Conservation (phyloP, 2,329 filamentous ascomycete species). For the Laburnicola sp. region DNA sequence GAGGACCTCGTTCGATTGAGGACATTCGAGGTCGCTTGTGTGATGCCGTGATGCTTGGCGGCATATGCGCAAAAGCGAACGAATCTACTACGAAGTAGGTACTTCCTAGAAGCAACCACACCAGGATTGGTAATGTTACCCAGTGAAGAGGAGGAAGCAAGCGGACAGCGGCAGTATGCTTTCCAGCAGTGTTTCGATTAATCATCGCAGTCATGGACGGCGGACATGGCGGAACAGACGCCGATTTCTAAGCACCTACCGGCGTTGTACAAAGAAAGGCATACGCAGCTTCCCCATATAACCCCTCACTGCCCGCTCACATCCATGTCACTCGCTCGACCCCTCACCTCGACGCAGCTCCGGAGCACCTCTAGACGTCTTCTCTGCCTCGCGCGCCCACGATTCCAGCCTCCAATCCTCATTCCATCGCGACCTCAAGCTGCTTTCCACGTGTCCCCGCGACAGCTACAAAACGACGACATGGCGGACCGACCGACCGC, state of each 20-base stretch:
- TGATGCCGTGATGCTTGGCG: too few relatives aligned
- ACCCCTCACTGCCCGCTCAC: slow-evolving; percentile 26
- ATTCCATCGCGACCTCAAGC: slow-evolving; percentile 16
- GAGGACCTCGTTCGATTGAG: too few relatives aligned
- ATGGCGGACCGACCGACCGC: slow-evolving; percentile 54
- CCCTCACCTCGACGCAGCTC: slow-evolving; percentile 20
- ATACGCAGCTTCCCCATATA: slow-evolving; percentile 18
- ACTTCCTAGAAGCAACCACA: background rate
- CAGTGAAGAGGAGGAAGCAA: background rate
- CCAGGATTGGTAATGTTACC: background rate
- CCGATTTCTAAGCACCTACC: slow-evolving; percentile 15
- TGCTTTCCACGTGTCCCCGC: slow-evolving; percentile 26
- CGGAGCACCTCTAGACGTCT: slow-evolving; percentile 17
- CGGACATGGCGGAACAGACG: background rate
- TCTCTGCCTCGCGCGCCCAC: slow-evolving; percentile 14
- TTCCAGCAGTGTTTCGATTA: background rate
- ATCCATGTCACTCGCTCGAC: slow-evolving; percentile 27
- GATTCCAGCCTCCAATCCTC: slow-evolving; percentile 7
- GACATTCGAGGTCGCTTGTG: too few relatives aligned
- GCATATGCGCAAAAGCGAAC: too few relatives aligned
- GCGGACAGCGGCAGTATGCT: background rate
- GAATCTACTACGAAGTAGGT: too few relatives aligned
- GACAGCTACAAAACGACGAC: slow-evolving; percentile 15
- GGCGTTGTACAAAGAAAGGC: background rate
- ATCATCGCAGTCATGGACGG: background rate